These are phyloP conservation scores for Brassica napus DNA, from an alignment of 345 rosid genomes.

Conservation along the genomic window DNA sequence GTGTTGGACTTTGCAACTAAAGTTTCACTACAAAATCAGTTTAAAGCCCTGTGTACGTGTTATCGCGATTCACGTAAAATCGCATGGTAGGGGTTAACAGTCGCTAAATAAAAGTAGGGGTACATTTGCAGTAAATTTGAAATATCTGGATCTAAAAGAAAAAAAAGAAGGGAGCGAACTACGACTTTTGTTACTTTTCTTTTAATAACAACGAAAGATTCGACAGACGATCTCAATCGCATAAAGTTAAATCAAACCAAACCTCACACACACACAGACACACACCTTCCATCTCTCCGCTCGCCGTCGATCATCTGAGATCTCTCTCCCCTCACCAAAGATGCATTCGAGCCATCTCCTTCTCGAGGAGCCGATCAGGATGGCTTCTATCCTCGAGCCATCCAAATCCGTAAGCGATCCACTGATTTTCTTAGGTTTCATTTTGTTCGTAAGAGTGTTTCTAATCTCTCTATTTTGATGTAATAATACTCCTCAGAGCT, in stretches of 20 bases:
- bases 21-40: not conserved
- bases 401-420: slow-evolving; percentile 71
- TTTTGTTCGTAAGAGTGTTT: not conserved
- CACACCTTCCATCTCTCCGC: not conserved
- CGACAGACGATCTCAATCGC: slow-evolving; percentile 19
- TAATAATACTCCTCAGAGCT: slow-evolving; percentile 51
- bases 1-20: too few relatives aligned
- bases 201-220: slow-evolving; percentile 11
- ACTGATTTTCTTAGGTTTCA: not conserved
- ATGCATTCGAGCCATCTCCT: slow-evolving; percentile 97
- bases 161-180: not conserved
- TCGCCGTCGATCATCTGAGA: slow-evolving; percentile 36
- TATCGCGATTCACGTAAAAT: not conserved
- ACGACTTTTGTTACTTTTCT: not conserved
- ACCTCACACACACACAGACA: not conserved
- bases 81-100: not conserved
- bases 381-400: slow-evolving; percentile 97
- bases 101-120: not conserved
- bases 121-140: not conserved
- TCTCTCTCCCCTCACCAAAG: slow-evolving; percentile 26
- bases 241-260: slow-evolving; percentile 14
- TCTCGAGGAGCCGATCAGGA: slow-evolving; percentile 97
- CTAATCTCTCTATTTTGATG: not conserved
- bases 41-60: too few relatives aligned
- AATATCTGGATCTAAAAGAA: not conserved